Evolutionary conservation across 1,284 basidiomycete genomes (phyloP).

Genomic region (Volvariella volvacea): DNA sequence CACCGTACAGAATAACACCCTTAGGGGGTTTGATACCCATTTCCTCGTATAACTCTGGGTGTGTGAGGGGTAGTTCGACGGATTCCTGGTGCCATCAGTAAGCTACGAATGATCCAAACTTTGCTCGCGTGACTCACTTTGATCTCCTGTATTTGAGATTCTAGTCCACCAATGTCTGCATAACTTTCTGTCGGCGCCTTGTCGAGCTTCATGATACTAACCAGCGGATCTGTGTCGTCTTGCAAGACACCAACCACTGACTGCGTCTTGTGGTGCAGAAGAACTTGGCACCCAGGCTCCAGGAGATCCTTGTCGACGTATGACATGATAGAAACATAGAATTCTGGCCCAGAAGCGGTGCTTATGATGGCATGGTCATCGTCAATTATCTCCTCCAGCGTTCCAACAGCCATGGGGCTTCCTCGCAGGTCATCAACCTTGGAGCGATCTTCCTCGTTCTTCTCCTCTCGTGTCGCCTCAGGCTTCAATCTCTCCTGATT

Average conservation of each 20-base stretch:
- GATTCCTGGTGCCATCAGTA: conserved; percentile 63
- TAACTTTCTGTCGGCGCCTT: conserved; percentile 99
- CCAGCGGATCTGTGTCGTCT: conserved; percentile 97
- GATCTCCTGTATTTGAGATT: conserved; percentile 97
- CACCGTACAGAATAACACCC: conserved; percentile 98
- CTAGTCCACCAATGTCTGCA: conserved; percentile 96
- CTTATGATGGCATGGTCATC: conserved; percentile 99
- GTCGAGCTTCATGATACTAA: conserved; percentile 98
- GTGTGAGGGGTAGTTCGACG: conserved; percentile 95
- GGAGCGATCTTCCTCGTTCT: conserved; percentile 92
- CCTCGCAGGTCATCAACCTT: conserved; percentile 95
- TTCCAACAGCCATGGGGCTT: conserved; percentile 94
- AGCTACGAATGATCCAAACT: conserved; percentile 4
- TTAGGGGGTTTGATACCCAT: conserved; percentile 99
- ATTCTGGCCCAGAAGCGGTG: conserved; percentile 92
- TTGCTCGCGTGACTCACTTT: conserved; percentile 53
- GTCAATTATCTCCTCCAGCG: conserved; percentile 98
- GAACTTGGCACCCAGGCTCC: conserved; percentile 93
- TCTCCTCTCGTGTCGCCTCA: conserved; percentile 81
- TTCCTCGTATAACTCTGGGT: conserved; percentile 98
- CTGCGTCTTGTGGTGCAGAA: conserved; percentile 96
- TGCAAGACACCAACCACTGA: conserved; percentile 93
- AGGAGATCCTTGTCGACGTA: conserved; percentile 99
- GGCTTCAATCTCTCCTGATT: conserved; percentile 92
- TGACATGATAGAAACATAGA: conserved; percentile 97